These are phyloP conservation scores for Beauveria sp. DNA, from an alignment of 2,329 filamentous ascomycete species.

Conservation along the genomic window DNA sequence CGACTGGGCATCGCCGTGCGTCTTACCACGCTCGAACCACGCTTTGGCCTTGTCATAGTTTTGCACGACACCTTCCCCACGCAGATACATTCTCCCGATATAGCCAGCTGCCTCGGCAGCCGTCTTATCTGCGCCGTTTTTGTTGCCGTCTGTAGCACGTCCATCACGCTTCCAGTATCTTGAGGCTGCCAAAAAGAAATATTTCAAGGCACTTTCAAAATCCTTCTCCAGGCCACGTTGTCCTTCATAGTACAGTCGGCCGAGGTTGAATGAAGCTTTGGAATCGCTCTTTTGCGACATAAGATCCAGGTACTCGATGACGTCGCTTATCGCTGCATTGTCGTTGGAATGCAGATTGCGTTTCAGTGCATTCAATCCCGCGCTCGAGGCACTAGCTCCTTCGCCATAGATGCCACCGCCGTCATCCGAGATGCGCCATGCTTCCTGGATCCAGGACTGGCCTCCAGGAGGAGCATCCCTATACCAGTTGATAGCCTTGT, in stretches of 20 bases:
- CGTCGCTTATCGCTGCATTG: conserved; percentile 82
- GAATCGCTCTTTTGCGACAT: conserved; percentile 86
- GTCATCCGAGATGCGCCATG: conserved; percentile 83
- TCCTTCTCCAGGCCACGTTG: conserved; percentile 67
- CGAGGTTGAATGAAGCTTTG: conserved; percentile 78
- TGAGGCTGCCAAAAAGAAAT: conserved; percentile 72
- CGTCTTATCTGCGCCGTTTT: conserved; percentile 64
- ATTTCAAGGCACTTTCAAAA: conserved; percentile 64
- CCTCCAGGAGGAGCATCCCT: conserved; percentile 87
- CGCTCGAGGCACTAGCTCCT: conserved; percentile 83
- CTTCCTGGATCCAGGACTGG: conserved; percentile 65
- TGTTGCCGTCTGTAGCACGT: conserved; percentile 62
- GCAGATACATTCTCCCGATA: conserved; percentile 81
- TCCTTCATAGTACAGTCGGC: conserved; percentile 82
- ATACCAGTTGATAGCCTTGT: conserved; percentile 85
- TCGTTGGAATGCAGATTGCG: conserved; percentile 68
- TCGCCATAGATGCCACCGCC: conserved; percentile 90
- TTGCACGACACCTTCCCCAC: conserved; percentile 76
- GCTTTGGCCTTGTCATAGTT: conserved; percentile 67
- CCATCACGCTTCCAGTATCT: conserved; percentile 78
- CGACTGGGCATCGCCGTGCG: conserved; percentile 70
- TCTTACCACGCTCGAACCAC: conserved; percentile 78
- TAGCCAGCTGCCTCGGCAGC: conserved; percentile 81
- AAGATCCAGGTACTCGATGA: conserved; percentile 87
- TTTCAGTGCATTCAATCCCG: conserved; percentile 72